These are phyloP conservation scores for Yamadazyma kanchanaburiensis DNA, from an alignment of 1,139 yeast species.

Conservation along the genomic window DNA sequence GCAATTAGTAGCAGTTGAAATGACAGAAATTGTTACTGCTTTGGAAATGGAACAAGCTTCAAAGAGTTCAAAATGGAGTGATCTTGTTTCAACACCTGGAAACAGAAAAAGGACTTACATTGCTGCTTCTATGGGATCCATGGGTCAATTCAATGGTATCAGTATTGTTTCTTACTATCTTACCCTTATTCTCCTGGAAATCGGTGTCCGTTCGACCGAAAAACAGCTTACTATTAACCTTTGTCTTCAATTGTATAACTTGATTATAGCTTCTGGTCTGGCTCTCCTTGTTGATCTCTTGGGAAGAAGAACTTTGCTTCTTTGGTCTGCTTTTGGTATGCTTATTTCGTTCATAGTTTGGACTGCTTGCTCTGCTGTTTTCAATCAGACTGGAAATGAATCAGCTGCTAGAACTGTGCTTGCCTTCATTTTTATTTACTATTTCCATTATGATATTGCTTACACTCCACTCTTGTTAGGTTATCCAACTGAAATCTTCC, in stretches of 20 bases:
- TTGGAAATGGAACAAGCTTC: constrained; percentile 9
- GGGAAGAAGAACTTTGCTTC: constrained; percentile 47
- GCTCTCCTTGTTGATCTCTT: constrained; percentile 43
- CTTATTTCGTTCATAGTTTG: constrained; percentile 46
- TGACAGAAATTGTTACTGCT: constrained; percentile 7
- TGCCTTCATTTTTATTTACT: constrained; percentile 47
- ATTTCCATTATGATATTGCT: constrained; percentile 39
- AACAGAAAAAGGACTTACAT: constrained; percentile 14
- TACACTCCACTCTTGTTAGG: constrained; percentile 48
- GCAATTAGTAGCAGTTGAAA: constrained; percentile 7
- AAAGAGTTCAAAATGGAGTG: constrained; percentile 10
- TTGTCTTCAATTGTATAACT: constrained; percentile 11
- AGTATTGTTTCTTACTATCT: constrained; percentile 33
- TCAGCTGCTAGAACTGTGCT: constrained; percentile 49
- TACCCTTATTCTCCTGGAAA: constrained; percentile 36
- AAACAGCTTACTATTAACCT: constrained; percentile 15
- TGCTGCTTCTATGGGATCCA: constrained; percentile 14
- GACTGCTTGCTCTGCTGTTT: constrained; percentile 9
- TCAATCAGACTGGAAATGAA: constrained; percentile 11
- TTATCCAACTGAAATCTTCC: constrained; percentile 36
- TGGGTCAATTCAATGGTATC: constrained; percentile 17
- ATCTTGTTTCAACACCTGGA: constrained; percentile 14
- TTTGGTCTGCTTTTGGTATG: constrained; percentile 24
- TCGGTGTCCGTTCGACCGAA: constrained; percentile 35
- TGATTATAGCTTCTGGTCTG: constrained; percentile 12